Base-by-base conservation (phyloP, 2,329 filamentous ascomycete genomes). In the Lachnellula suecica region DNA sequence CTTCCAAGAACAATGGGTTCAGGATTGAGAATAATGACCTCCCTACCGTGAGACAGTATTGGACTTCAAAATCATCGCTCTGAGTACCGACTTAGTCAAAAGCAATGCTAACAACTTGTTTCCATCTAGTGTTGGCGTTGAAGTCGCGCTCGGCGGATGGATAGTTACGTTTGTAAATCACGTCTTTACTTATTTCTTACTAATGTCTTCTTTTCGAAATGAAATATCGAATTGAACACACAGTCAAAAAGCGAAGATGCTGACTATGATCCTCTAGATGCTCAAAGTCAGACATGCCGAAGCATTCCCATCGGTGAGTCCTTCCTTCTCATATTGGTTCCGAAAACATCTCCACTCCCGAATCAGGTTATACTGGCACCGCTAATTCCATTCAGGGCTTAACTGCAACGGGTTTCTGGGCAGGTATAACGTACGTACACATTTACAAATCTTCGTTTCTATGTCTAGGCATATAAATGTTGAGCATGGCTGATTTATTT, bases 361-460 rank as follows among this genome's bases (percentile, higher is more conserved):
- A n/a, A 19, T 10, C 11, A 40, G 17, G 37, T 22, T 40, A 15
- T 22, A 19, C 19, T 22, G 11, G 4, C 6, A n/a, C n/a, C n/a
- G 37, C 31, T n/a, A 40, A 40, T 10, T 13, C 10, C 20, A 11
- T 42, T 24, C 2, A 42, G 40, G 40, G 91, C 1, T 82, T 96
- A 72, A 84, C 83, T 0, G 87, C 84, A 0, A 93, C 88, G 0
- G 86, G 89, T 0, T 95, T 94, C 72, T 96, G 91, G 91, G 79
- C 91, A 23, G 91, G 90, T 0, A 76, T 95, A 51, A 92, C 89
- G 0, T 68, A 91, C 0, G n/a, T n/a, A n/a, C n/a, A n/a, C n/a
- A n/a, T n/a, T n/a, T n/a, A n/a, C n/a, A n/a, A n/a, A n/a, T n/a
- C n/a, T n/a, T n/a, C n/a, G n/a, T n/a, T n/a, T n/a, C n/a, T n/a